A percentile compares a stretch with the other conserved stretches of the same genome.
Evolutionary conservation across 2,329 filamentous ascomycete species (phyloP).

Genomic region (Ophiostoma montium): DNA sequence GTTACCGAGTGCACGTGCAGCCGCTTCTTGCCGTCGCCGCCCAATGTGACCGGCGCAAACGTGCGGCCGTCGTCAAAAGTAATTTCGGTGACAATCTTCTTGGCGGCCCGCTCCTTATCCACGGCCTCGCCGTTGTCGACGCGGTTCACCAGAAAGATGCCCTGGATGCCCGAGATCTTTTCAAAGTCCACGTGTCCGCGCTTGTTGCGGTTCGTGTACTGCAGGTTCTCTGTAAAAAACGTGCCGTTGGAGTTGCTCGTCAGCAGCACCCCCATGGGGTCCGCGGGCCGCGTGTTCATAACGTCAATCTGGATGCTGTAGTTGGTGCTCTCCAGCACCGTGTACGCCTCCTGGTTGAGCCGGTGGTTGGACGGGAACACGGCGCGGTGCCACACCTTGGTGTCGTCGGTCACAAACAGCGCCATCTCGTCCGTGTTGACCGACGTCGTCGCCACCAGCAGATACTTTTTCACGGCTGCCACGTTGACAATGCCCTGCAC

Average conservation of each 20-base stretch:
- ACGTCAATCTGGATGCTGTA: constrained; percentile 98
- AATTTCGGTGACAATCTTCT: constrained; percentile 66
- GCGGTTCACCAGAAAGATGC: constrained; percentile 78
- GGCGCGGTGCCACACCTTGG: constrained; percentile 76
- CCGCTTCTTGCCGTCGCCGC: constrained; percentile 17
- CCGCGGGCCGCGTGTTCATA: constrained; percentile 50
- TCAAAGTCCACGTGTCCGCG: constrained; percentile 83
- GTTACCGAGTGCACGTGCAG: constrained; percentile 91
- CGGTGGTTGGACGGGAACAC: constrained; percentile 74
- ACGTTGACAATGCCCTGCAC: constrained; percentile 71
- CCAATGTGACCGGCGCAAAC: constrained; percentile 58
- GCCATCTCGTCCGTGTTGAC: constrained; percentile 78
- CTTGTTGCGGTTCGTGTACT: constrained; percentile 76
- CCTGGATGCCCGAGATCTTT: constrained; percentile 81
- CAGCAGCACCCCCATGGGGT: constrained; percentile 74
- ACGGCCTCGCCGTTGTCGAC: constrained; percentile 78
- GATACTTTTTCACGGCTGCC: constrained; percentile 70
- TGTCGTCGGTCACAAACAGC: constrained; percentile 77
- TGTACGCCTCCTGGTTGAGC: constrained; percentile 75
- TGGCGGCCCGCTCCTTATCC: constrained; percentile 36
- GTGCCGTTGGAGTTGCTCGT: constrained; percentile 97
- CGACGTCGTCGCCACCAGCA: constrained; percentile 72
- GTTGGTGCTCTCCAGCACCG: constrained; percentile 86
- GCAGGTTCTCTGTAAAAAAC: constrained; percentile 83
- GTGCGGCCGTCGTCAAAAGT: constrained; percentile 92